Percentiles rank a stretch among this genome's conserved stretches.
Evolutionary conservation across 2,329 filamentous ascomycete genomes (phyloP).

Genomic region (Monilinia polystroma): DNA sequence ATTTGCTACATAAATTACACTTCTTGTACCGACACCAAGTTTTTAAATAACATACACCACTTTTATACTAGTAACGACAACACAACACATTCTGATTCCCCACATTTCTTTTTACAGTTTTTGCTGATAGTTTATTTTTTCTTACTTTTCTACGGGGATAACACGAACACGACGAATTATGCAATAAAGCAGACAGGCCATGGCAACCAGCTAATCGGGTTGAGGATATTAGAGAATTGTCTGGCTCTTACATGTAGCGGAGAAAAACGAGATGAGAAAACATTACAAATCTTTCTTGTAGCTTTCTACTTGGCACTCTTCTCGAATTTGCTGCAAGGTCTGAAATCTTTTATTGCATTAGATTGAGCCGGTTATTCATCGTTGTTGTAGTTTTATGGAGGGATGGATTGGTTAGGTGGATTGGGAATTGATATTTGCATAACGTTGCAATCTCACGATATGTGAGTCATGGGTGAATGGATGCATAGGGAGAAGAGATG

Average conservation of each 20-base stretch:
- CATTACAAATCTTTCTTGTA: neutral
- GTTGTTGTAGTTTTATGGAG: constrained; percentile 19
- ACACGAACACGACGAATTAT: constrained; percentile 11
- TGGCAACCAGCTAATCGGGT: constrained; percentile 1
- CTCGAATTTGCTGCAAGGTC: neutral
- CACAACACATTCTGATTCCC: constrained; percentile 22
- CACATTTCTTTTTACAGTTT: constrained; percentile 14
- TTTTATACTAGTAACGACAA: constrained; percentile 24
- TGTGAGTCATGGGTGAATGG: neutral
- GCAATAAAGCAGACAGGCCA: constrained; percentile 7
- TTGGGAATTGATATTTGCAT: constrained; percentile 1
- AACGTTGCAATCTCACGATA: constrained; percentile 4
- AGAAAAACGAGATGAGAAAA: neutral
- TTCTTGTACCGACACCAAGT: constrained; percentile 23
- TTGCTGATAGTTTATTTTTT: constrained; percentile 7
- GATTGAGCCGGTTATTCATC: constrained; percentile 14
- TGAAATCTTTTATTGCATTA: constrained; percentile 8
- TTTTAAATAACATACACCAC: constrained; percentile 17
- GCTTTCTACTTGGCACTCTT: neutral
- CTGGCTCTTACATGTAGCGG: neutral
- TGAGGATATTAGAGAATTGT: neutral
- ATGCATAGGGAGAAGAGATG: neutral
- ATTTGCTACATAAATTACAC: constrained; percentile 22
- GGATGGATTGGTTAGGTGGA: neutral
- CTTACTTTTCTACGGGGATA: constrained; percentile 15